phyloP scores from a whole-genome alignment of 805 yeast species.

The Saturnispora saitoi region DNA sequence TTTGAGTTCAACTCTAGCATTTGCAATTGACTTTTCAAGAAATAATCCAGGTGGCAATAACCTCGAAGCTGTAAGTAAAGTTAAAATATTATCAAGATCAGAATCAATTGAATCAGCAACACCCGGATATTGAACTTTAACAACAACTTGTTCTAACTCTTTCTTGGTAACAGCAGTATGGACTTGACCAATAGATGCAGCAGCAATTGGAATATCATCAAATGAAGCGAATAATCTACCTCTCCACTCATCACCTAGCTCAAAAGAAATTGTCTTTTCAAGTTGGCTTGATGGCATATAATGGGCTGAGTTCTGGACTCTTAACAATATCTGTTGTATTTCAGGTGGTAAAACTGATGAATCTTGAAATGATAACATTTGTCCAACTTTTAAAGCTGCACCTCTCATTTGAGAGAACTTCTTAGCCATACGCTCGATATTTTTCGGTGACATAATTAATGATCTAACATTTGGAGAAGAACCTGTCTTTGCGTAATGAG shows the following conservation, averaged over 20 bases:
- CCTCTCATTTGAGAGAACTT: slow-evolving; percentile 94
- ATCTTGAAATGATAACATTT: slow-evolving; percentile 92
- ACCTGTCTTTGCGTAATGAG: slow-evolving; percentile 47
- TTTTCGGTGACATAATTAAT: slow-evolving; percentile 66
- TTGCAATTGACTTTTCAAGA: slow-evolving; percentile 83
- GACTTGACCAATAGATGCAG: slow-evolving; percentile 96
- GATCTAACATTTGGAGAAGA: slow-evolving; percentile 42
- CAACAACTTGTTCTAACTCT: slow-evolving; percentile 71
- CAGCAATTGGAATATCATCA: slow-evolving; percentile 87
- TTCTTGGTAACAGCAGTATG: slow-evolving; percentile 65
- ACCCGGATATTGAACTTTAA: slow-evolving; percentile 96
- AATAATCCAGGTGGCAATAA: slow-evolving; percentile 86
- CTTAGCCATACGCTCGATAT: slow-evolving; percentile 80
- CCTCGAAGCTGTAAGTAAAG: slow-evolving; percentile 78
- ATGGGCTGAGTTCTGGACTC: slow-evolving; percentile 91
- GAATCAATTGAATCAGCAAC: slow-evolving; percentile 90
- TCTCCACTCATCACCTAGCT: slow-evolving; percentile 79
- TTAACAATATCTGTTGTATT: slow-evolving; percentile 65
- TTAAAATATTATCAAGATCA: slow-evolving; percentile 76
- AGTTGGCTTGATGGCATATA: slow-evolving; percentile 94
- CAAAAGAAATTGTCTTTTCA: slow-evolving; percentile 60
- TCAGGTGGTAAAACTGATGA: slow-evolving; percentile 76
- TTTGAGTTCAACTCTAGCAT: slow-evolving; percentile 85
- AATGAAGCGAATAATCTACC: slow-evolving; percentile 55
- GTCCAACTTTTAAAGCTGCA: slow-evolving; percentile 98